Conservation (phyloP, 1,284 basidiomycete genomes). For the Stereum hirsutum region DNA sequence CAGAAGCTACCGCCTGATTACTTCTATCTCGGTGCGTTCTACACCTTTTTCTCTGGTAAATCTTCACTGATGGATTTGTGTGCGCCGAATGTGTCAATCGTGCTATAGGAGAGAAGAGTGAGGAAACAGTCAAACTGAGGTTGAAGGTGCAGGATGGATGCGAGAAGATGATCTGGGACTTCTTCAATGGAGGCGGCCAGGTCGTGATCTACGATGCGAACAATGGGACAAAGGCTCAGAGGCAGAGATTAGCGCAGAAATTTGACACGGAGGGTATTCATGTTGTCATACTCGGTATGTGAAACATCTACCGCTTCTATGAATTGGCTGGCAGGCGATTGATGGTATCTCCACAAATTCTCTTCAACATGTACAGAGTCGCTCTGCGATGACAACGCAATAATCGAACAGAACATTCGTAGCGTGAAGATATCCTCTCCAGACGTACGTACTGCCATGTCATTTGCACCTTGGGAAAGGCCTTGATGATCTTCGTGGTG, state of each 20-base stretch:
- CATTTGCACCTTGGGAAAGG: background rate
- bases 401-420: conserved; percentile 91
- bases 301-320: background rate
- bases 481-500: conserved; percentile 3
- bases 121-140: conserved; percentile 73
- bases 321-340: too few relatives aligned
- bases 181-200: conserved; percentile 84
- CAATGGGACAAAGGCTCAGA: conserved; percentile 69
- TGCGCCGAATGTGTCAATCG: conserved; percentile 8
- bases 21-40: conserved; percentile 75
- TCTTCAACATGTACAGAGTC: conserved; percentile 46
- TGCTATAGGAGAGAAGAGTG: conserved; percentile 54
- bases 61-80: background rate
- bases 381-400: conserved; percentile 81
- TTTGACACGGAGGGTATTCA: conserved; percentile 82
- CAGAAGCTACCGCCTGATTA: conserved; percentile 88
- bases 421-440: conserved; percentile 98
- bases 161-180: conserved; percentile 84
- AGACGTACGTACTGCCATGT: conserved; percentile 53
- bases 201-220: conserved; percentile 99
- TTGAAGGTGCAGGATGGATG: conserved; percentile 71
- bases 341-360: conserved; percentile 3
- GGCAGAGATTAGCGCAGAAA: conserved; percentile 72
- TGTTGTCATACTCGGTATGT: conserved; percentile 85
- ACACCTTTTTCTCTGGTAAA: too few relatives aligned